A percentile compares a stretch with the other conserved stretches of the same genome.
Conservation (phyloP, 441 rosid species). For the Hura crepitans region DNA sequence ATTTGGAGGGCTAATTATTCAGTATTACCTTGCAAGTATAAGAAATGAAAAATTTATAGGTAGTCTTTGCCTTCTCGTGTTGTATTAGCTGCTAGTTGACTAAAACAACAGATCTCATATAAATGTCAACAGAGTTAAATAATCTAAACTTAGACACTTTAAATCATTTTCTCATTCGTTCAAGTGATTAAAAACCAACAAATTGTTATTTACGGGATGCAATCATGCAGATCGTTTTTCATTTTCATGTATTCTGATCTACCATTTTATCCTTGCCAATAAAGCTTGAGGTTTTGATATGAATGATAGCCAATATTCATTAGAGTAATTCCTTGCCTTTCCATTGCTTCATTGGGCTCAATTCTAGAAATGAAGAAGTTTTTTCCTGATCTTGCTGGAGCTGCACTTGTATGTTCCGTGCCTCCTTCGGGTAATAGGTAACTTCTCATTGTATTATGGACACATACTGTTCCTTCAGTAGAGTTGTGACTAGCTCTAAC, state of each 20-base stretch:
- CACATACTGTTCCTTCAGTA: conserved; percentile 10
- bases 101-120: neutral
- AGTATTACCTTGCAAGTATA: conserved; percentile 60
- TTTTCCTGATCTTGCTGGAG: conserved; percentile 65
- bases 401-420: conserved; percentile 74
- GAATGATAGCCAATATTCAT: neutral
- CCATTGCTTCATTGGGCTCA: conserved; percentile 11
- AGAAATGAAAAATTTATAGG: conserved; percentile 35
- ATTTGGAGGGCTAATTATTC: conserved; percentile 82
- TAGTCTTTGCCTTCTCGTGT: conserved; percentile 27
- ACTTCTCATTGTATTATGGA: conserved; percentile 18
- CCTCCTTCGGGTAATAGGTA: conserved; percentile 94
- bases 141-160: neutral
- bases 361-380: conserved; percentile 34
- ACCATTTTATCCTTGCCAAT: neutral
- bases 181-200: neutral
- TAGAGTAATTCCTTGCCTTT: neutral
- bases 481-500: conserved; percentile 9
- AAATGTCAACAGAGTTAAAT: neutral
- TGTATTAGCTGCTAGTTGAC: neutral
- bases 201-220: neutral
- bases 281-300: neutral
- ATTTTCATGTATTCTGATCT: neutral
- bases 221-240: neutral
- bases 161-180: neutral